A percentile compares a stretch with the other conserved stretches of the same genome.
Evolutionary conservation across 257 asterid genomes (phyloP).

Genomic region (Gentiana macrophylla): DNA sequence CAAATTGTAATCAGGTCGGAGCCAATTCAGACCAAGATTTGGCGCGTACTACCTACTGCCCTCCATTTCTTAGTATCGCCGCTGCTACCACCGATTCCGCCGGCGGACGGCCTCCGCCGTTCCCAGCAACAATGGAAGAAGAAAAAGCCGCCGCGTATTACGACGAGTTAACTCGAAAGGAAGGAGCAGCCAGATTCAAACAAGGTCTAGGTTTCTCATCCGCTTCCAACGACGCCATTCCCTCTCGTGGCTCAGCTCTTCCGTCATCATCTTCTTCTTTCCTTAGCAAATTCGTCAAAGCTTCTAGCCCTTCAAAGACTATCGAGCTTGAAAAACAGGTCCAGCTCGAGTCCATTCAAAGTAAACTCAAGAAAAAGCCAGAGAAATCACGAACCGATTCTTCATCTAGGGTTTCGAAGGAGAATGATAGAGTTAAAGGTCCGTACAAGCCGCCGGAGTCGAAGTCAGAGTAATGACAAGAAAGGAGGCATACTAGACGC

Average conservation of each 20-base stretch:
- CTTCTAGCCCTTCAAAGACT: constrained; percentile 59
- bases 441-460: constrained; percentile 17
- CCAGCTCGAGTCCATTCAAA: constrained; percentile 52
- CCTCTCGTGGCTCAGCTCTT: constrained; percentile 58
- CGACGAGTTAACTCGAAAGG: constrained; percentile 78
- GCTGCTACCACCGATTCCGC: neutral
- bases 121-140: constrained; percentile 54
- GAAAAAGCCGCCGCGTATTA: constrained; percentile 87
- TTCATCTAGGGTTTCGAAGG: constrained; percentile 15
- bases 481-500: constrained; percentile 17
- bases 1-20: too few relatives aligned
- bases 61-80: neutral
- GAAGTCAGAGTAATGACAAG: constrained; percentile 13
- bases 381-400: constrained; percentile 9
- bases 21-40: neutral
- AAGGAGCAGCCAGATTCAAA: constrained; percentile 83
- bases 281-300: constrained; percentile 59
- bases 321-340: constrained; percentile 44
- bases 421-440: constrained; percentile 4
- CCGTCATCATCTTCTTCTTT: constrained; percentile 47
- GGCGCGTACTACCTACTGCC: neutral
- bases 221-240: constrained; percentile 36
- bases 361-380: constrained; percentile 58
- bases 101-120: neutral
- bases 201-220: constrained; percentile 86